Conservation (phyloP, 164 flowering plant genomes). For the Malania oleifera region DNA sequence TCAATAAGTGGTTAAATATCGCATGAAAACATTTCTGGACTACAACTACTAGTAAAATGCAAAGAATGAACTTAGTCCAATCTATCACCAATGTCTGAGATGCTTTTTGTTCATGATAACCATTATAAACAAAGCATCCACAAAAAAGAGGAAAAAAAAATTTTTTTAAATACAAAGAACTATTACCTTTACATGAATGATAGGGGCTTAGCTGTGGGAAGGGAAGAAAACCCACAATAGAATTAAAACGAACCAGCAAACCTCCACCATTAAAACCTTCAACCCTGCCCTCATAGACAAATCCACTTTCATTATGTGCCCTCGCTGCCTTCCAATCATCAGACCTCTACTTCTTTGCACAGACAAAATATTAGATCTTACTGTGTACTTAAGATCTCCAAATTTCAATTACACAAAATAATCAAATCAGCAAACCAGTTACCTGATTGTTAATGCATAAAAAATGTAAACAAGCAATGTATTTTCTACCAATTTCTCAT, state of each 20-base stretch:
- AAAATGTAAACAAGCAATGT: too few species aligned
- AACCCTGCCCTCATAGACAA: conserved; percentile 55
- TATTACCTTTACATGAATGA: conserved; percentile 69
- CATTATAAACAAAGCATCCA: background rate
- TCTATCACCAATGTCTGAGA: background rate
- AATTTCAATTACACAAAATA: conserved; percentile 2
- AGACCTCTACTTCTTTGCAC: conserved; percentile 80
- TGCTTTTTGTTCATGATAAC: background rate
- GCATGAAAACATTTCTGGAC: too few species aligned
- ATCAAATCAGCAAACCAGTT: background rate
- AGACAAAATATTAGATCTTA: conserved; percentile 39
- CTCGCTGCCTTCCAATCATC: conserved; percentile 90
- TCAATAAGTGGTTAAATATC: too few species aligned
- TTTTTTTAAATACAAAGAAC: background rate
- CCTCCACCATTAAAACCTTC: conserved; percentile 86
- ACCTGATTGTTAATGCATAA: too few species aligned
- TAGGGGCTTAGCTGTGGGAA: conserved; percentile 71
- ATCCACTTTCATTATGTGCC: conserved; percentile 51
- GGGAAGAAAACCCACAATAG: conserved; percentile 87
- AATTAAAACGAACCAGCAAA: conserved; percentile 68
- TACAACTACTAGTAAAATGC: too few species aligned
- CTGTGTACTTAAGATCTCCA: conserved; percentile 8
- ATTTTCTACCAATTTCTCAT: too few species aligned
- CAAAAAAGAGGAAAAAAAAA: background rate
- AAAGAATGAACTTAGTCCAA: background rate